Base-by-base conservation (phyloP, 208 protist genomes). In the Leishmania lainsoni region DNA sequence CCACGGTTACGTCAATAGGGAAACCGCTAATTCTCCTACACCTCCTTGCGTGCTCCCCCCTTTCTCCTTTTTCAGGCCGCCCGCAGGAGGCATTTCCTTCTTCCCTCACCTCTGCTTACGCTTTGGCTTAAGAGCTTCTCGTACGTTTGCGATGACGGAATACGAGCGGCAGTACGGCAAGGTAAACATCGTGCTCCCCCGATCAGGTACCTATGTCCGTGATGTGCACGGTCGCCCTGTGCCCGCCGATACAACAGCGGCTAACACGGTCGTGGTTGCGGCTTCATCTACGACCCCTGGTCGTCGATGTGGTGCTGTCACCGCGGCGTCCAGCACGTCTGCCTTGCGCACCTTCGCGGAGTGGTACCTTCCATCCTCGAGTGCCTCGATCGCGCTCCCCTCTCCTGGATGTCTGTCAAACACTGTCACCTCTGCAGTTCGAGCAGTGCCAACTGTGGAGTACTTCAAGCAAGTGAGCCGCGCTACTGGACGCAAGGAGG, bases 161-260 rank as follows among this genome's bases (percentile, higher is more conserved):
- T 85, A 85, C 76, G 88, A 91, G 76, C 80, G 86, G 63, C 77
- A 61, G 81, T 72, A 90, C 79, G 85, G 90, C 52, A 93, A 87
- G 86, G 77, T 89, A 61, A 58, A 91, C 58, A 81, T 93, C 42
- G 70, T 86, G 20, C 52, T 75, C 20, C 81, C 80, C 39, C 69
- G 20, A 8, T 81, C 76, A 5, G 32, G 79, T 8, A 42, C 76
- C 10, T 63, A 56, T 51, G 61, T 65, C 26, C 78, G 72, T 68
- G 84, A 85, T 76, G 61, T 74, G 12, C 81, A 88, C 65, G 78
- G 78, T 48, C 81, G 81, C 16, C 70, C 80, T 9, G 45, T 81
- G 42, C 76, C 54, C 20, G 48, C n/a, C 20, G 29, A 26, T n/a
- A 9, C 75, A 70, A n/a, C 16, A n/a, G 48, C 75, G 48, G 26